Conservation (phyloP, 164 flowering plant genomes). For the Liriodendron chinense region DNA sequence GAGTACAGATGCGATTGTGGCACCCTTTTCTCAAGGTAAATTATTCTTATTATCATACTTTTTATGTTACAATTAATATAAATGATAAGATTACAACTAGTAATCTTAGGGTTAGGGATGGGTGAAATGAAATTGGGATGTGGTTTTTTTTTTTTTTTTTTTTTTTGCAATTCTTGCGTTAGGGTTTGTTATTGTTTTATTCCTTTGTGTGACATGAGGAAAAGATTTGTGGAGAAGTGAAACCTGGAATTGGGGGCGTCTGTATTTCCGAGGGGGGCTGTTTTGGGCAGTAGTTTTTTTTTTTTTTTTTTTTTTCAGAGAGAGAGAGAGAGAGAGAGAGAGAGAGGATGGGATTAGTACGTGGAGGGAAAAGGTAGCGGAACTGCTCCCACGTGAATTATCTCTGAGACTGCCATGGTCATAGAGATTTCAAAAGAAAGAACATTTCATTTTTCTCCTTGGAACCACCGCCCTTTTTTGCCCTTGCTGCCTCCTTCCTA, state of each 20-base stretch:
- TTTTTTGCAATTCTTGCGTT: not conserved
- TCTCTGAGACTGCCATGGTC: constrained; percentile 24
- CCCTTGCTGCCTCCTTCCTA: constrained; percentile 12
- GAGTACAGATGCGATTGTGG: constrained; percentile 91
- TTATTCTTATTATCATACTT: too few species aligned
- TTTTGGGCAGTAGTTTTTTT: not conserved
- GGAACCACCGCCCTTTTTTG: constrained; percentile 28
- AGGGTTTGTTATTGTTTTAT: constrained; percentile 14
- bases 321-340: not conserved
- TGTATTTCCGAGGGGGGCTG: not conserved
- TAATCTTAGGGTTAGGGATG: not conserved
- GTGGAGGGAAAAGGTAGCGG: constrained; percentile 19
- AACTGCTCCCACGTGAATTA: constrained; percentile 40
- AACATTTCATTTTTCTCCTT: constrained; percentile 15
- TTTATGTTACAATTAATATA: not conserved
- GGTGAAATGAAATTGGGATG: not conserved
- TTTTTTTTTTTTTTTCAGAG: constrained; percentile 1
- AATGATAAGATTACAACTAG: not conserved
- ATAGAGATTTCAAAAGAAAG: constrained; percentile 18
- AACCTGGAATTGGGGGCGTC: not conserved
- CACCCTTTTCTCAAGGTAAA: constrained; percentile 86
- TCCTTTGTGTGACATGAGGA: constrained; percentile 6
- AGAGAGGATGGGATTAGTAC: constrained; percentile 3
- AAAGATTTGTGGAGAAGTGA: not conserved
- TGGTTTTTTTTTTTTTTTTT: not conserved